These are phyloP conservation scores for Coemansia sp. DNA, from an alignment of 192 early-diverging fungal genomes.

Conservation along the genomic window DNA sequence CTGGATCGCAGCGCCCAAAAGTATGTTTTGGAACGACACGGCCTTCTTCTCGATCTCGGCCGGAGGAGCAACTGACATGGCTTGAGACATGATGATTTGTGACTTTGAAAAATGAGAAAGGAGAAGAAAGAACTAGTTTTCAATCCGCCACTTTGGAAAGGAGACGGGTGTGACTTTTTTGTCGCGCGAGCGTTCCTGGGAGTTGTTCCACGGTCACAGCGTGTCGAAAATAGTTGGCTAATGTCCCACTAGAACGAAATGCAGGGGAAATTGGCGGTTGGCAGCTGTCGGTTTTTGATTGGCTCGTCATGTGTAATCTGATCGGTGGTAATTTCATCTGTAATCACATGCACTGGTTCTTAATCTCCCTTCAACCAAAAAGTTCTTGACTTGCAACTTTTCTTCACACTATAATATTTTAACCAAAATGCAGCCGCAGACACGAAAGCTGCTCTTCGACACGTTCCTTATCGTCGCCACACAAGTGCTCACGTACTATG, in stretches of 20 bases:
- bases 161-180: neutral
- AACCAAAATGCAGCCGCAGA: constrained; percentile 46
- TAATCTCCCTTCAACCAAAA: neutral
- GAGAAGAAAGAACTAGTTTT: neutral
- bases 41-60: constrained; percentile 73
- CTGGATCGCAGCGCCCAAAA: constrained; percentile 84
- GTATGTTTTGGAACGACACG: constrained; percentile 80
- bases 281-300: neutral
- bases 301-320: neutral
- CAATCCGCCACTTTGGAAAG: neutral
- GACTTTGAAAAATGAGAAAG: neutral
- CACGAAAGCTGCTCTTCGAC: constrained; percentile 48
- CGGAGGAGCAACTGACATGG: constrained; percentile 8
- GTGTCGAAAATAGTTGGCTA: neutral
- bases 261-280: too few species aligned
- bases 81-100: constrained; percentile 24
- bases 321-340: neutral
- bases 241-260: too few species aligned
- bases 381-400: neutral
- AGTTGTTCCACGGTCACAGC: neutral
- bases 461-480: constrained; percentile 72
- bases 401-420: neutral
- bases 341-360: neutral
- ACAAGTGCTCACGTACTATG: constrained; percentile 84
- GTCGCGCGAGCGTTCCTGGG: neutral